Evolutionary conservation across 108 stramenopile species (phyloP), one percentile per base, ranked within the genome.

Genomic region (Fistulifera solaris): DNA sequence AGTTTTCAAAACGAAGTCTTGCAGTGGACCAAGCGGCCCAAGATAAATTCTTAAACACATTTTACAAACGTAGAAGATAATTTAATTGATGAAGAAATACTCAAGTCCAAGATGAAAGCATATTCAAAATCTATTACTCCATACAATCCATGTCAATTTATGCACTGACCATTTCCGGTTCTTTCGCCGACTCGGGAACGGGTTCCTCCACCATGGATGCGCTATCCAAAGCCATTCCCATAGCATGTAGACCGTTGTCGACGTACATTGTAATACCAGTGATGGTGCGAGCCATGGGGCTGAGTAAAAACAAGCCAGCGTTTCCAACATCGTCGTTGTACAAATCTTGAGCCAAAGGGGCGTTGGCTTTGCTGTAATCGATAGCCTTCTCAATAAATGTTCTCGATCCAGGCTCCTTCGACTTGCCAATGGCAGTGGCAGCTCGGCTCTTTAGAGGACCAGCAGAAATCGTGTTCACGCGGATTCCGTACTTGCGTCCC

Each of bases 371-470:
- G 61, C 86, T 87, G 70, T 98, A 98, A 66, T 98, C 97, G 66
- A 98, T 96, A 43, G 97, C 97, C 58, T 90, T 87, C 61, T 98
- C 97, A 61, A 96, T 96, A 77, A 98, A 98, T 40, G 94, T 95
- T 83, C 94, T 95, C 49, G 88, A 80, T 57, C 76, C 94, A 31
- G 78, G 83, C 62, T 88, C 86, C 26, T 19, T 26, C 12, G 26
- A 23, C 83, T 78, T 87, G 28, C 87, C 95, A 68, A 95, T 96
- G 62, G 83, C 89, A 27, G 82, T 79, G 15, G 97, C 97, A 38
- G 97, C 97, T 56, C 97, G 83, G 25, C 84, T 87, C 69, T 96
- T 96, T 39, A 98, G 83, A 26, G 97, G 97, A n/a, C 97, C 97
- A 40, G 97, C 97, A 44, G 87, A 89, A 64, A 98, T 92, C 38